Percentiles rank a stretch among this genome's conserved stretches.
Evolutionary conservation across 192 early-diverging fungal species (phyloP).

Genomic region (Coemansia sp.): DNA sequence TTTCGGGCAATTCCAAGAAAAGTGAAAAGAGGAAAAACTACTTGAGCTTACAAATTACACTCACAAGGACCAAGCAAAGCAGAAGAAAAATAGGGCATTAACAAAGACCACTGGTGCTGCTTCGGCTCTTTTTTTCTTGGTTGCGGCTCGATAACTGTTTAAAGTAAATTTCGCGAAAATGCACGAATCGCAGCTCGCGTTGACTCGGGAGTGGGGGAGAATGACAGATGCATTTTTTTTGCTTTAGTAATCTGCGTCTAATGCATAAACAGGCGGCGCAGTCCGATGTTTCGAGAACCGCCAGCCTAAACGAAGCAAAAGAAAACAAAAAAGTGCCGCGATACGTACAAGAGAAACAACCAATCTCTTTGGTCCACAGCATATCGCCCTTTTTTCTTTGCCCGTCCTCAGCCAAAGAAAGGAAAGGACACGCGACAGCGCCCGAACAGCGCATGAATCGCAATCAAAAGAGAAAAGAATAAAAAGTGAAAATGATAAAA

Average conservation of each 20-base stretch:
- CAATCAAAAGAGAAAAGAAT: not conserved
- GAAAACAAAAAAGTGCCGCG: no score
- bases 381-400: no score
- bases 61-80: no score
- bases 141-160: no score
- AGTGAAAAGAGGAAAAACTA: not conserved
- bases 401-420: no score
- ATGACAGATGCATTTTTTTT: not conserved
- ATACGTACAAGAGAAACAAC: no score
- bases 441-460: not conserved
- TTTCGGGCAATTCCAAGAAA: not conserved
- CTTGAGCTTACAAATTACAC: not conserved
- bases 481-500: not conserved
- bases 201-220: not conserved
- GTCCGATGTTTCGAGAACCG: no score
- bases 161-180: not conserved
- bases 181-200: not conserved
- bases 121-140: not conserved
- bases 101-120: not conserved
- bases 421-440: not conserved
- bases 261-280: no score
- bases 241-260: not conserved
- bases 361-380: no score
- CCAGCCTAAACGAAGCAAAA: not conserved
- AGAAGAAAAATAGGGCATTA: not conserved